Conservation (phyloP, 73 alveolate genomes). For the Paramecium caudatum region DNA sequence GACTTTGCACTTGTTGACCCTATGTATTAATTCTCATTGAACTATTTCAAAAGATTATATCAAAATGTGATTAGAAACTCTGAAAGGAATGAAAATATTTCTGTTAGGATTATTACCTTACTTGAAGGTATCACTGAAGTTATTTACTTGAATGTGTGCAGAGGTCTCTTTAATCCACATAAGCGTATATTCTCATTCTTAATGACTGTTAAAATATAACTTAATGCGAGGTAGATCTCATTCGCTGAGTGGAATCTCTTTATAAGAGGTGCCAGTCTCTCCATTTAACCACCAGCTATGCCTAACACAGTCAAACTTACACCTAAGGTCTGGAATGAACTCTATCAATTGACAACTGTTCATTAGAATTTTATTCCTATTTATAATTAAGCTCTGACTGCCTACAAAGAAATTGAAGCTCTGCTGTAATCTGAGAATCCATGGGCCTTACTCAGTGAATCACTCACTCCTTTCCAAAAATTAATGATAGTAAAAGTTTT, state of each 20-base stretch:
- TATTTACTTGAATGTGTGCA: constrained; percentile 93
- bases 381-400: constrained; percentile 69
- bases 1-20: constrained; percentile 96
- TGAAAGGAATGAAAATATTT: constrained; percentile 81
- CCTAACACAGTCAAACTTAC: constrained; percentile 86
- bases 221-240: constrained; percentile 81
- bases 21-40: constrained; percentile 97
- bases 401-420: constrained; percentile 66
- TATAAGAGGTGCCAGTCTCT: constrained; percentile 90
- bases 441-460: constrained; percentile 63
- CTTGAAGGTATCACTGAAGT: constrained; percentile 90
- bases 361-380: constrained; percentile 90
- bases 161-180: constrained; percentile 98
- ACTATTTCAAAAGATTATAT: constrained; percentile 89
- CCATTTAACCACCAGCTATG: constrained; percentile 84
- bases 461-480: constrained; percentile 82
- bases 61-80: constrained; percentile 86
- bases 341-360: constrained; percentile 75
- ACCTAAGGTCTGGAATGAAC: constrained; percentile 92
- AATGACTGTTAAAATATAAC: constrained; percentile 87
- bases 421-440: constrained; percentile 75
- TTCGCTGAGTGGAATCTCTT: constrained; percentile 93
- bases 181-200: constrained; percentile 93
- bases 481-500: constrained; percentile 90
- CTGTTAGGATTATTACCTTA: constrained; percentile 85